These are phyloP conservation scores for Kitagawia praeruptora DNA, from an alignment of 129 eudicot genomes.

Conservation along the genomic window DNA sequence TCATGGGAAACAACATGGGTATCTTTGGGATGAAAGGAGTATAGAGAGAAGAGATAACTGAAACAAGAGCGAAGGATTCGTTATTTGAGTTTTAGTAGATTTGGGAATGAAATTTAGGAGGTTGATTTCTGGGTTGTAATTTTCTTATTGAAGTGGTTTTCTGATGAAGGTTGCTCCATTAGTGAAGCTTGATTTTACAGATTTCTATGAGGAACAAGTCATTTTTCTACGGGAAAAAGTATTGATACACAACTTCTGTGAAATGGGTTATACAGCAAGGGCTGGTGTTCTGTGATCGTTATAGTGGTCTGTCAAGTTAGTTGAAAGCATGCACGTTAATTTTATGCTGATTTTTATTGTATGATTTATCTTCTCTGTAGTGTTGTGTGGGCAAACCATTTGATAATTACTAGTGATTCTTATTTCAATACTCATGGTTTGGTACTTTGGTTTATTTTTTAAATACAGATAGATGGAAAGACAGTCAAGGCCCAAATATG, in stretches of 20 bases:
- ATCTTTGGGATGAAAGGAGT: neutral
- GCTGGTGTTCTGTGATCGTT: neutral
- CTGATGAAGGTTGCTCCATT: neutral
- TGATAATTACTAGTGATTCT: constrained; percentile 3
- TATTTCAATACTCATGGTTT: neutral
- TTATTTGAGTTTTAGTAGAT: too few species aligned
- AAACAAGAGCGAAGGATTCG: neutral
- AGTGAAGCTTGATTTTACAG: neutral
- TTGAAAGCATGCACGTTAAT: neutral
- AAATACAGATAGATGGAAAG: constrained; percentile 65
- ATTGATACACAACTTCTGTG: neutral
- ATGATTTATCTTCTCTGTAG: neutral
- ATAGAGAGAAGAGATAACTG: neutral
- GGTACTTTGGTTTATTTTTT: neutral
- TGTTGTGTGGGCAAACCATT: neutral
- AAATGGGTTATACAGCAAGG: neutral
- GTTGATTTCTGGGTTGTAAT: neutral
- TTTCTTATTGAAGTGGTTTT: neutral
- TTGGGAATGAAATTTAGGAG: neutral
- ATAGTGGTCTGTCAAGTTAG: neutral
- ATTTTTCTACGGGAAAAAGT: neutral
- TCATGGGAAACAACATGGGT: neutral
- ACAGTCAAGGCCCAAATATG: constrained; percentile 90
- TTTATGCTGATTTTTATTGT: neutral
- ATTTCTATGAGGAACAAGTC: neutral